These are phyloP conservation scores for Endocalyx cinctus DNA, from an alignment of 2,329 filamentous ascomycete genomes.

Conservation along the genomic window DNA sequence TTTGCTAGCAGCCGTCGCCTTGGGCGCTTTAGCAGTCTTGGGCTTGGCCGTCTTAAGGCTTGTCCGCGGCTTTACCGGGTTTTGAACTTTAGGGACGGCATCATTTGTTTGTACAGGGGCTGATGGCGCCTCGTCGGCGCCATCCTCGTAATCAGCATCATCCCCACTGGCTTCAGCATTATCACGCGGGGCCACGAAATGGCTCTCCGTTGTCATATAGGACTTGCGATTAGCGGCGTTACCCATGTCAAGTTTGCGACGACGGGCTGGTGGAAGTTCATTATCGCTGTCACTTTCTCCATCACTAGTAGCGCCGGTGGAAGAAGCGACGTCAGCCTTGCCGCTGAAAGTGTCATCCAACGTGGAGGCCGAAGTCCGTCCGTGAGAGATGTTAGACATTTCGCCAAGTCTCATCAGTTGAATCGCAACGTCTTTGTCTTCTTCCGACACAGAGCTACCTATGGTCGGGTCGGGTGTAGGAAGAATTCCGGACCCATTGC, in stretches of 20 bases:
- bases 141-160: slow-evolving; percentile 49
- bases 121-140: slow-evolving; percentile 31
- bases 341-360: slow-evolving; percentile 92
- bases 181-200: slow-evolving; percentile 41
- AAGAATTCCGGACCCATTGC: slow-evolving; percentile 56
- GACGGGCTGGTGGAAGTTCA: slow-evolving; percentile 55
- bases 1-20: slow-evolving; percentile 41
- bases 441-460: slow-evolving; percentile 93
- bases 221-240: slow-evolving; percentile 40
- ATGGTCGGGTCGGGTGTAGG: slow-evolving; percentile 97
- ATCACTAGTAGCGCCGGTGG: slow-evolving; percentile 79
- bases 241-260: slow-evolving; percentile 51
- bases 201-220: slow-evolving; percentile 48
- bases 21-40: slow-evolving; percentile 37
- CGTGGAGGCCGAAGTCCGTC: slow-evolving; percentile 87
- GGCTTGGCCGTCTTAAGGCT: slow-evolving; percentile 40
- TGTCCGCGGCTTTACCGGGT: slow-evolving; percentile 27
- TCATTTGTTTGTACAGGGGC: slow-evolving; percentile 35
- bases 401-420: slow-evolving; percentile 95
- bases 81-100: slow-evolving; percentile 38
- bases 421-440: slow-evolving; percentile 87
- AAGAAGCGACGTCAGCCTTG: slow-evolving; percentile 77
- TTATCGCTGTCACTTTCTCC: slow-evolving; percentile 64
- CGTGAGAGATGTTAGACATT: slow-evolving; percentile 88
- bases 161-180: slow-evolving; percentile 51